A percentile compares a stretch with the other conserved stretches of the same genome.
Evolutionary conservation across 73 alveolate genomes (phyloP).

Genomic region (Diophrys sp.): DNA sequence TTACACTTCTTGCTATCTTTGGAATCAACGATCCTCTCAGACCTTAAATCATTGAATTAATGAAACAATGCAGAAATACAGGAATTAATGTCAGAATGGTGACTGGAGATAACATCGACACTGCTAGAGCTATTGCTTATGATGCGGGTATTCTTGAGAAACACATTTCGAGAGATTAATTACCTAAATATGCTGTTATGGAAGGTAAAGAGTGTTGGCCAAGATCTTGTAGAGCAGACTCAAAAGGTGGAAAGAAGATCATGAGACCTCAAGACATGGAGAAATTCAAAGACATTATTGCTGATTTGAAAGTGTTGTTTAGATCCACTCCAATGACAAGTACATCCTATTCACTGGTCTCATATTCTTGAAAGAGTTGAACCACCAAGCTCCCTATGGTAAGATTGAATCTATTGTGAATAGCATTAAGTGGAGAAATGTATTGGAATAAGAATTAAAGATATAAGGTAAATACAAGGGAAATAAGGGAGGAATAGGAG

Average conservation of each 20-base stretch:
- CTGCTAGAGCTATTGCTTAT: conserved; percentile 80
- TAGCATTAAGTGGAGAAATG: too few species aligned
- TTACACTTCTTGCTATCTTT: conserved; percentile 74
- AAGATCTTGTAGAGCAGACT: conserved; percentile 67
- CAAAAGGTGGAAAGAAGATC: conserved; percentile 37
- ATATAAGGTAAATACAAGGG: too few species aligned
- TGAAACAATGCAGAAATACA: conserved; percentile 82
- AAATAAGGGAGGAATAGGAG: too few species aligned
- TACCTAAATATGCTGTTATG: conserved; percentile 74
- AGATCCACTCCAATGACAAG: conserved; percentile 64
- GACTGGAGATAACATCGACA: conserved; percentile 90
- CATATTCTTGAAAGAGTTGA: conserved; percentile 29
- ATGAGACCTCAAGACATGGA: conserved; percentile 48
- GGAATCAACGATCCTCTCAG: conserved; percentile 95
- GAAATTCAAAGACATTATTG: conserved; percentile 82
- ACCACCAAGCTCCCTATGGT: too few species aligned
- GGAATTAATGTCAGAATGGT: conserved; percentile 95
- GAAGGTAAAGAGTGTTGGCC: too few species aligned
- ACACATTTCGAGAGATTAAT: neutral
- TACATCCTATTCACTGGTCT: conserved; percentile 56
- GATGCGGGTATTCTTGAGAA: conserved; percentile 54
- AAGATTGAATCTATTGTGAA: too few species aligned
- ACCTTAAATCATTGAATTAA: conserved; percentile 84
- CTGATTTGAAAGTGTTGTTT: conserved; percentile 70
- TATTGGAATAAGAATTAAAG: too few species aligned